Evolutionary conservation across 441 rosid species (phyloP).

Genomic region (Aquilaria agallochum): DNA sequence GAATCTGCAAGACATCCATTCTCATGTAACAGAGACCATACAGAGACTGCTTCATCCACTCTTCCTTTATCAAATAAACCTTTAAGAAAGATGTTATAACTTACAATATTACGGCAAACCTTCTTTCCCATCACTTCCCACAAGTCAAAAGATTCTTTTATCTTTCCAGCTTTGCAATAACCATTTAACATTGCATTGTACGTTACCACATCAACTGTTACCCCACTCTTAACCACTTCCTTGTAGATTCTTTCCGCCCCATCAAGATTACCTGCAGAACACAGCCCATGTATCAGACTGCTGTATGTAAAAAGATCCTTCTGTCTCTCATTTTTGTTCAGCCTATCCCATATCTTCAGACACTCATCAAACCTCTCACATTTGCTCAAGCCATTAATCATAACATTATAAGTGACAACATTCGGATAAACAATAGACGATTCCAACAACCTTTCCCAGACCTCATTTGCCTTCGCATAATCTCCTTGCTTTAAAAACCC

Average conservation of each 20-base stretch:
- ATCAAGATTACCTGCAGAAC: constrained; percentile 57
- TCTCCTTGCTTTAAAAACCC: constrained; percentile 58
- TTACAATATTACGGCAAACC: constrained; percentile 46
- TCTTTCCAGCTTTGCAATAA: constrained; percentile 51
- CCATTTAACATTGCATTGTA: constrained; percentile 78
- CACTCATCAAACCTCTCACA: constrained; percentile 66
- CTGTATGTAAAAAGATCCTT: constrained; percentile 71
- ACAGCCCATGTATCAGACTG: constrained; percentile 63
- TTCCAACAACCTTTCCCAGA: constrained; percentile 59
- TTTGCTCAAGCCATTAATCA: constrained; percentile 81
- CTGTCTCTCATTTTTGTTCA: constrained; percentile 55
- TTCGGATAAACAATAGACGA: constrained; percentile 57
- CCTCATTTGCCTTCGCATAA: constrained; percentile 37
- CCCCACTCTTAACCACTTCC: constrained; percentile 56
- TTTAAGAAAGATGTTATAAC: constrained; percentile 65
- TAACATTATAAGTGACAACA: constrained; percentile 73
- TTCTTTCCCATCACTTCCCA: constrained; percentile 75
- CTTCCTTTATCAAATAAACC: constrained; percentile 61
- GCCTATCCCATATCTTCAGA: constrained; percentile 70
- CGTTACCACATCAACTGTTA: constrained; percentile 57
- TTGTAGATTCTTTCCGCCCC: constrained; percentile 58
- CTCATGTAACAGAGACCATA: constrained; percentile 57
- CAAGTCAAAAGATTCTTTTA: constrained; percentile 62
- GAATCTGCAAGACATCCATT: constrained; percentile 49
- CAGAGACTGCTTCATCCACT: constrained; percentile 58